Percentiles rank a stretch among this genome's conserved stretches.
These are phyloP conservation scores for Coprinopsis cinerea DNA, from an alignment of 768 basidiomycete genomes.

Conservation along the genomic window DNA sequence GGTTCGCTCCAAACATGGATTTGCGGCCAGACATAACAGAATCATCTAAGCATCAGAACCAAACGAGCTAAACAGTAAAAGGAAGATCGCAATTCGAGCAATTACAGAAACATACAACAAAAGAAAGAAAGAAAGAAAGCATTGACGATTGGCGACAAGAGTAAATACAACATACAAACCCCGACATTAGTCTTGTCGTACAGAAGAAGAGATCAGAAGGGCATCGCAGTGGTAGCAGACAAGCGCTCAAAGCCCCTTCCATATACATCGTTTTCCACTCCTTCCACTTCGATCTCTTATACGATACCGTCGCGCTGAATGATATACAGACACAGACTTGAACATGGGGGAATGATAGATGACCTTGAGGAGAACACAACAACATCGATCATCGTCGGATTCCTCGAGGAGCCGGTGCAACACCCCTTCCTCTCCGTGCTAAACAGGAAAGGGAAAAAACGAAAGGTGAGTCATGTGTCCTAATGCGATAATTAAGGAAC, in stretches of 20 bases:
- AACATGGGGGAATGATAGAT: no score
- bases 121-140: neutral
- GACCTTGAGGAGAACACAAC: neutral
- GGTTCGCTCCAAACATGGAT: no score
- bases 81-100: no score
- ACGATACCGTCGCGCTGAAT: no score
- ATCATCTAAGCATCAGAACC: no score
- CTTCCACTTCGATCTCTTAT: no score
- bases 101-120: neutral
- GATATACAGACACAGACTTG: neutral
- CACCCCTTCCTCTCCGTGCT: slow-evolving; percentile 88
- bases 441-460: slow-evolving; percentile 11
- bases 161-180: neutral
- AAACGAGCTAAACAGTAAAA: no score
- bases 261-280: no score
- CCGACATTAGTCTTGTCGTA: neutral
- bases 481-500: neutral
- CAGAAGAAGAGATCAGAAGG: neutral
- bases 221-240: no score
- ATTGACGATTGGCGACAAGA: neutral
- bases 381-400: slow-evolving; percentile 62
- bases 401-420: slow-evolving; percentile 63
- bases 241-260: no score
- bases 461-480: slow-evolving; percentile 12
- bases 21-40: no score